Base-by-base conservation (phyloP, 2,329 filamentous ascomycete species). In the Aspergillus melleus region DNA sequence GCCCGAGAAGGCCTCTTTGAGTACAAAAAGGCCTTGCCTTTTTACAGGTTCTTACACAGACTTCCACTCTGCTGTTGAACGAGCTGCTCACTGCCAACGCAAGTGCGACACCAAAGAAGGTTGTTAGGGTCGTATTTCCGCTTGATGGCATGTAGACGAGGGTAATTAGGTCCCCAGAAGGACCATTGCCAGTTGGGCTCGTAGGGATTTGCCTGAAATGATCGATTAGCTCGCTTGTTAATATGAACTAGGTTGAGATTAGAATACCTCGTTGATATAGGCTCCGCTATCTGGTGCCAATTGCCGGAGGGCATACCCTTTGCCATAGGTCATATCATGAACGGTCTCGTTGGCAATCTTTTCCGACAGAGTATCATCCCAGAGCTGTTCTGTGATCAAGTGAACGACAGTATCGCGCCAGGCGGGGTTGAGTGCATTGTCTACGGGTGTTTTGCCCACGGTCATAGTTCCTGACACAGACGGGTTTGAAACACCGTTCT, bases 241-340 rank as follows among this genome's bases (percentile, higher is more conserved):
- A 29, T n/a, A n/a, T n/a, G 4, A 9, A 1, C 26, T 29, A 2
- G 6, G 1, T 9, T 36, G 11, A 36, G 32, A 36, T 4, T 14
- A 4, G 6, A 36, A 36, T 60, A 65, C 70, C 63, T 73, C 72
- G 50, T 72, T 72, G 19, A 70, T 53, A 52, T 73, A 74, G 12
- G 69, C 71, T 6, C 70, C 71, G 5, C 64, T 66, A 51, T 66
- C 57, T 14, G 70, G 67, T 1, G 66, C 64, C 19, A 69, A 61
- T 46, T 62, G 61, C 39, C 67, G 64, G 10, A 73, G 57, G 2
- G 64, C 63, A 47, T 64, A 62, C 2, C 66, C 60, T 26, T 64
- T 62, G 1, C 46, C 49, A 22, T 66, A 59, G 1, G 62, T 68
- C 54, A 68, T 44, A 24, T 61, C 55, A 9, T 64, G 19, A 22